These are phyloP conservation scores for Grigorovia yakushimaensis DNA, from an alignment of 805 yeast species.

Conservation along the genomic window DNA sequence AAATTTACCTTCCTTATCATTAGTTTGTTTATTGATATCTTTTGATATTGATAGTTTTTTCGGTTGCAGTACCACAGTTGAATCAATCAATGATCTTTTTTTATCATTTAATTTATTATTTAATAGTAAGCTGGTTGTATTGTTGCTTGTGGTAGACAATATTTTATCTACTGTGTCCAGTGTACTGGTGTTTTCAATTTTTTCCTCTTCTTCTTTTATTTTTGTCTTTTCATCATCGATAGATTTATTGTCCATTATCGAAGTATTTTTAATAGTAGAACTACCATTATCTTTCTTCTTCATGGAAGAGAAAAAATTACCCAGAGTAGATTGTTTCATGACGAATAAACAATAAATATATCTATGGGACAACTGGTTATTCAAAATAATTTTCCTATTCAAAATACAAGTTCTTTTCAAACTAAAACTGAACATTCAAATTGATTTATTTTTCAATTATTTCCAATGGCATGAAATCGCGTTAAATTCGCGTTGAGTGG, in stretches of 20 bases:
- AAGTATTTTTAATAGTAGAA: too few species aligned
- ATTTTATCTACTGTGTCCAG: not conserved
- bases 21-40: not conserved
- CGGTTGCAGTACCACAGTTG: not conserved
- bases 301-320: constrained; percentile 23
- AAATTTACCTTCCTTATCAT: not conserved
- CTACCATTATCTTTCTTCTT: constrained; percentile 7
- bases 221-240: too few species aligned
- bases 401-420: too few species aligned
- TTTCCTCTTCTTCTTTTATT: not conserved
- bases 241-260: too few species aligned
- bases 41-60: not conserved
- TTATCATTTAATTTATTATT: not conserved
- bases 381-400: not conserved
- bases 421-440: not conserved
- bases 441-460: not conserved
- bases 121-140: not conserved
- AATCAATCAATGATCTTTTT: not conserved
- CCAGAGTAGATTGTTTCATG: constrained; percentile 24
- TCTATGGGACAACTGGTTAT: not conserved
- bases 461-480: too few species aligned
- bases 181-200: not conserved
- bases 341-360: not conserved
- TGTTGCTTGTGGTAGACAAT: not conserved
- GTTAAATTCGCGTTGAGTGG: not conserved